These are phyloP conservation scores for Cadophora sp. DNA, from an alignment of 2,329 filamentous ascomycete species.

Conservation along the genomic window DNA sequence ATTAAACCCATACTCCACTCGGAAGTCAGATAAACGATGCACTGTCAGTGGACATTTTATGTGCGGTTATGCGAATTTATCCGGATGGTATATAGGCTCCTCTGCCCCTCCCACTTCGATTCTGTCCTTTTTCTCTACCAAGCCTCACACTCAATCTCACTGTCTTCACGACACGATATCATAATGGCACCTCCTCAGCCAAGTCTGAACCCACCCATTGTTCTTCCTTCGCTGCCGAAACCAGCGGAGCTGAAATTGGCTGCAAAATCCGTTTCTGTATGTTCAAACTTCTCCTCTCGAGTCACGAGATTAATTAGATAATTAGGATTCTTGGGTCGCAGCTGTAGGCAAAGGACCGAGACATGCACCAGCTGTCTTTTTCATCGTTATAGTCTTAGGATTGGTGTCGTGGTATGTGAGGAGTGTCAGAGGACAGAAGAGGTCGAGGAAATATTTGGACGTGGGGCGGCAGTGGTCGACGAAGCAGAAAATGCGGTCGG, in stretches of 20 bases:
- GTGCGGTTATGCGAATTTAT: neutral
- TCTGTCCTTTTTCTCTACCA: conserved; percentile 5
- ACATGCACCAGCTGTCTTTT: conserved; percentile 2
- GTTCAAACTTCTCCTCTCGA: neutral
- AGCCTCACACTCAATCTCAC: neutral
- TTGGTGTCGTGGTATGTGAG: conserved; percentile 14
- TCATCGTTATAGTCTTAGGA: neutral
- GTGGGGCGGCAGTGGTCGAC: conserved; percentile 7
- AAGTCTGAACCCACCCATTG: neutral
- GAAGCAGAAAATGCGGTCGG: conserved; percentile 7
- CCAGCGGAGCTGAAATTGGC: conserved; percentile 2
- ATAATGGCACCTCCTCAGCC: conserved; percentile 11
- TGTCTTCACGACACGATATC: neutral
- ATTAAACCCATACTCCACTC: neutral
- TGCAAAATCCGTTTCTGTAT: conserved; percentile 6
- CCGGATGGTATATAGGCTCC: conserved; percentile 7
- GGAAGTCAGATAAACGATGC: neutral
- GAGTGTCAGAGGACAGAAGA: conserved; percentile 6
- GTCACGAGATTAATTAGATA: neutral
- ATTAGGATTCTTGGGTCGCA: neutral
- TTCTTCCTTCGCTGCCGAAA: neutral
- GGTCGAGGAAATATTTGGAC: neutral
- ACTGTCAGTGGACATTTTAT: neutral
- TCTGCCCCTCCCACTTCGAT: neutral
- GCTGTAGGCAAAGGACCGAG: neutral